A percentile compares a stretch with the other conserved stretches of the same genome.
Evolutionary conservation across 78 protist species (phyloP).

Genomic region (Guillardia theta): DNA sequence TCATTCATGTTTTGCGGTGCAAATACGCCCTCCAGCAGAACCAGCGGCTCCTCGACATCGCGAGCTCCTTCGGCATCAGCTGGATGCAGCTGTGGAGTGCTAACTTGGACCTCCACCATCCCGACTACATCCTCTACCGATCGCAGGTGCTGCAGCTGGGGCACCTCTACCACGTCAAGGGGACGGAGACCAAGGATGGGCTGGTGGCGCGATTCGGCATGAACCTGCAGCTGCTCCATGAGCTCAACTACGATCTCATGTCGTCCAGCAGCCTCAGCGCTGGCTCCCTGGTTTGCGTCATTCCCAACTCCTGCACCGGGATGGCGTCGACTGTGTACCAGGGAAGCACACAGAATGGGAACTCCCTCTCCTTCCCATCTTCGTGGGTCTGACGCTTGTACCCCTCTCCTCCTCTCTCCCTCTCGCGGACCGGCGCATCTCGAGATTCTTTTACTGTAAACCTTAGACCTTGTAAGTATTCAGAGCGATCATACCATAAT

Average conservation of each 20-base stretch:
- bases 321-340: background rate
- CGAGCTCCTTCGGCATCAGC: background rate
- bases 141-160: background rate
- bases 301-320: background rate
- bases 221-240: background rate
- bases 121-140: background rate
- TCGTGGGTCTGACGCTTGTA: no score
- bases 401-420: no score
- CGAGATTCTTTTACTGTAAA: no score
- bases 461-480: no score
- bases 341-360: no score
- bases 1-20: background rate
- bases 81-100: conserved; percentile 16
- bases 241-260: background rate
- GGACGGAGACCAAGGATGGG: background rate
- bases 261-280: background rate
- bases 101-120: background rate
- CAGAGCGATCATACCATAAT: no score
- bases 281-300: background rate
- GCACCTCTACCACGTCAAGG: background rate
- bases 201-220: background rate
- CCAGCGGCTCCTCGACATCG: background rate
- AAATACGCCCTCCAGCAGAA: background rate
- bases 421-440: no score
- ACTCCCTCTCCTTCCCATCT: no score